These are phyloP conservation scores for Cynanchum wilfordii DNA, from an alignment of 257 asterid species.

Conservation along the genomic window DNA sequence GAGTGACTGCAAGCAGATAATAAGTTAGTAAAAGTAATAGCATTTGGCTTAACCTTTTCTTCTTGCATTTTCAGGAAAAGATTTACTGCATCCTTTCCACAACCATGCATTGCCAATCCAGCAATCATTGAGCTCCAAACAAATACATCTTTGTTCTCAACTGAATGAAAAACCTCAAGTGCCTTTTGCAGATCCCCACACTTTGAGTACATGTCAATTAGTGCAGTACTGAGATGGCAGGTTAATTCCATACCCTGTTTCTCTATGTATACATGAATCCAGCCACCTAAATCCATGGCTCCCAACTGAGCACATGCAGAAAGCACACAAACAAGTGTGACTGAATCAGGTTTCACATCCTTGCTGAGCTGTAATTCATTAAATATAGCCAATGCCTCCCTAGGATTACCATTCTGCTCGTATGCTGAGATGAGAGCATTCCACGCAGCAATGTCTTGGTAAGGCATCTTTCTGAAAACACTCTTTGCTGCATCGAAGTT, in stretches of 20 bases:
- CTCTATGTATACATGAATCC: conserved; percentile 70
- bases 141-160: conserved; percentile 48
- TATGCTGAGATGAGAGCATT: conserved; percentile 80
- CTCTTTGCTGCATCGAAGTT: conserved; percentile 53
- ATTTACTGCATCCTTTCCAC: conserved; percentile 53
- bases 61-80: conserved; percentile 57
- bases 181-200: conserved; percentile 77
- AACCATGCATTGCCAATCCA: conserved; percentile 75
- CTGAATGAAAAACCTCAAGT: conserved; percentile 52
- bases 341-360: conserved; percentile 57
- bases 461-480: conserved; percentile 46
- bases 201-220: conserved; percentile 75
- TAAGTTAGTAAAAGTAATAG: conserved; percentile 60
- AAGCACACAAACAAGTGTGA: conserved; percentile 63
- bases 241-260: conserved; percentile 45
- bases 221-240: conserved; percentile 58
- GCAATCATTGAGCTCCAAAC: conserved; percentile 90
- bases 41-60: conserved; percentile 54
- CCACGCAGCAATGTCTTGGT: conserved; percentile 62
- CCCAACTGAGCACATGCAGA: conserved; percentile 83
- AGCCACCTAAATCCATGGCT: conserved; percentile 60
- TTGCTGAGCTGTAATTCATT: conserved; percentile 56
- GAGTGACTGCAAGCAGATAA: conserved; percentile 83
- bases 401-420: conserved; percentile 59
- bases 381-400: conserved; percentile 59